Conservation (phyloP, 2,329 filamentous ascomycete genomes). For the Huntiella bhutanensis region DNA sequence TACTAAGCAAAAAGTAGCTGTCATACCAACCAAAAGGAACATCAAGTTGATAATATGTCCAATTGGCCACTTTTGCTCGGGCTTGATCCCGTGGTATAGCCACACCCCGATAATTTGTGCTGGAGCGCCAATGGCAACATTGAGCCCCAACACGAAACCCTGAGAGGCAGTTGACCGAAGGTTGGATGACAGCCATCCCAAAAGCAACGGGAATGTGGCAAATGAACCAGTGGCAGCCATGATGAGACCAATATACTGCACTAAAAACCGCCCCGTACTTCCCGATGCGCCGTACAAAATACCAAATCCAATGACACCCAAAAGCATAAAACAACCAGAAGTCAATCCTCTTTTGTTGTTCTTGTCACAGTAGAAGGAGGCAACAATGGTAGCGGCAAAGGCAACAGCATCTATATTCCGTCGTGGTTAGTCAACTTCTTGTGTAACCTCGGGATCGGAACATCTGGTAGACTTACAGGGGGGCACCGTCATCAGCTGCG, state of each 20-base stretch:
- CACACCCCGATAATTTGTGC: constrained; percentile 45
- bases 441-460: neutral
- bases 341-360: constrained; percentile 34
- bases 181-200: constrained; percentile 54
- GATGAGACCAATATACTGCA: constrained; percentile 37
- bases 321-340: constrained; percentile 23
- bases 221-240: constrained; percentile 48
- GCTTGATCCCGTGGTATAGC: constrained; percentile 42
- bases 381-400: constrained; percentile 16
- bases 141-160: constrained; percentile 51
- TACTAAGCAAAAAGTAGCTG: neutral
- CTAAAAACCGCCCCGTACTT: constrained; percentile 23
- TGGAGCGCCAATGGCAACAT: constrained; percentile 46
- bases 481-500: constrained; percentile 48
- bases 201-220: constrained; percentile 47
- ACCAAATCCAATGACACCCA: constrained; percentile 33
- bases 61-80: constrained; percentile 34
- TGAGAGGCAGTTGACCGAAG: constrained; percentile 44
- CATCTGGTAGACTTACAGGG: constrained; percentile 27
- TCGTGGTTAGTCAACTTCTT: neutral
- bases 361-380: constrained; percentile 42
- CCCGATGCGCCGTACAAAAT: constrained; percentile 44
- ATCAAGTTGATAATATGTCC: constrained; percentile 48
- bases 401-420: neutral
- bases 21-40: constrained; percentile 34